A percentile compares a stretch with the other conserved stretches of the same genome.
These are phyloP conservation scores for Brassica hybrid DNA, from an alignment of 441 rosid species.

Conservation along the genomic window DNA sequence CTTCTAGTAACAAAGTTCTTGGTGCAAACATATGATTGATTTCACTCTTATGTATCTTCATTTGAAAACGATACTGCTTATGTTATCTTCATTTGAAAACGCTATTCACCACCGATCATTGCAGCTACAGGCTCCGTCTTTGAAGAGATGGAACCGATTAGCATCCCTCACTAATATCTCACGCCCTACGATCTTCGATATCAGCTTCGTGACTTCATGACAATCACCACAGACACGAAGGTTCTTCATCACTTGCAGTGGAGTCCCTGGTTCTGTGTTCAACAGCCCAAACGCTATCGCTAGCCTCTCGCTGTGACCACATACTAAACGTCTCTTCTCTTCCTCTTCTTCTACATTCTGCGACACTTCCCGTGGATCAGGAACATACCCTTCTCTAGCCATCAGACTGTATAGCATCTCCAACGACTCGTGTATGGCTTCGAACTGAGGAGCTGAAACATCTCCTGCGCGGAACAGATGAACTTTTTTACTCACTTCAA, in stretches of 20 bases:
- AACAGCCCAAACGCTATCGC: constrained; percentile 74
- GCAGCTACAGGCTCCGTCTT: constrained; percentile 68
- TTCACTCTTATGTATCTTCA: not conserved
- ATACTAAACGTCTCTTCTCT: constrained; percentile 64
- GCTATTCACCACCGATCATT: constrained; percentile 45
- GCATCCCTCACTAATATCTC: constrained; percentile 75
- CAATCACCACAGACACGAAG: constrained; percentile 80
- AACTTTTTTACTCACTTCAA: constrained; percentile 53
- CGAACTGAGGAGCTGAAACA: constrained; percentile 51
- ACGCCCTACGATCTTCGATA: constrained; percentile 57
- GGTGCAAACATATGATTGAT: not conserved
- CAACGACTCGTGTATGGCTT: constrained; percentile 54
- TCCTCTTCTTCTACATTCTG: constrained; percentile 64
- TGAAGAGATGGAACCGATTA: constrained; percentile 70
- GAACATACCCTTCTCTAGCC: constrained; percentile 66
- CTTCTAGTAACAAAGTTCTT: not conserved
- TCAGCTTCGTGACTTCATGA: constrained; percentile 63
- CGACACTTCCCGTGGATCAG: constrained; percentile 57
- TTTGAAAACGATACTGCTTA: not conserved
- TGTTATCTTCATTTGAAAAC: not conserved
- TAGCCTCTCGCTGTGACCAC: constrained; percentile 76
- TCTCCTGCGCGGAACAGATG: constrained; percentile 59
- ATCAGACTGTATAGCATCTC: constrained; percentile 49
- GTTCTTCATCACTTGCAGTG: constrained; percentile 72
- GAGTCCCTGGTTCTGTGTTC: constrained; percentile 62